A percentile compares a stretch with the other conserved stretches of the same genome.
These are phyloP conservation scores for Paramecium tetraurelia DNA, from an alignment of 73 alveolate genomes.

Conservation along the genomic window DNA sequence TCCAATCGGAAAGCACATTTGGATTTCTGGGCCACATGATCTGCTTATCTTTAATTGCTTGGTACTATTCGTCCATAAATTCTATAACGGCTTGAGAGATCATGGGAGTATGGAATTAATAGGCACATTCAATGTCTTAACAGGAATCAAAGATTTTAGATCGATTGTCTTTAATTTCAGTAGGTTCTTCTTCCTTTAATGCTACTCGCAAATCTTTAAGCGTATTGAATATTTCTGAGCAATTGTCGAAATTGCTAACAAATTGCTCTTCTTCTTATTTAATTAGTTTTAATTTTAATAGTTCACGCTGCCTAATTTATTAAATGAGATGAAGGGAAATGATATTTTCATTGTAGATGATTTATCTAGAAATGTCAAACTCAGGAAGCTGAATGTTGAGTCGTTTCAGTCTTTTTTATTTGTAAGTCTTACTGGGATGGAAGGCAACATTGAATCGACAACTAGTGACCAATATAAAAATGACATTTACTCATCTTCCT, in stretches of 20 bases:
- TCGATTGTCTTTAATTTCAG: background rate
- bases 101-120: background rate
- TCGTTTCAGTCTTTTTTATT: slow-evolving; percentile 4
- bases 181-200: background rate
- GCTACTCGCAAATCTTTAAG: background rate
- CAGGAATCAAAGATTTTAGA: slow-evolving; percentile 19
- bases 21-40: slow-evolving; percentile 8
- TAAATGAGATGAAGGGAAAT: slow-evolving; percentile 3
- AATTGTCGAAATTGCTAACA: background rate
- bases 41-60: background rate
- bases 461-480: background rate
- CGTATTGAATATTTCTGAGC: background rate
- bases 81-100: background rate
- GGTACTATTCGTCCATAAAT: slow-evolving; percentile 39
- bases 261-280: background rate
- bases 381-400: background rate
- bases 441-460: background rate
- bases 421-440: slow-evolving; percentile 6
- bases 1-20: background rate
- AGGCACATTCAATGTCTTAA: background rate
- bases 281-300: slow-evolving; percentile 31
- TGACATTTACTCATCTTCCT: slow-evolving; percentile 2
- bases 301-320: slow-evolving; percentile 1
- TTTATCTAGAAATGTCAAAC: background rate
- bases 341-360: slow-evolving; percentile 10